These are phyloP conservation scores for Mycena kentingensis DNA, from an alignment of 768 basidiomycete genomes.

Conservation along the genomic window DNA sequence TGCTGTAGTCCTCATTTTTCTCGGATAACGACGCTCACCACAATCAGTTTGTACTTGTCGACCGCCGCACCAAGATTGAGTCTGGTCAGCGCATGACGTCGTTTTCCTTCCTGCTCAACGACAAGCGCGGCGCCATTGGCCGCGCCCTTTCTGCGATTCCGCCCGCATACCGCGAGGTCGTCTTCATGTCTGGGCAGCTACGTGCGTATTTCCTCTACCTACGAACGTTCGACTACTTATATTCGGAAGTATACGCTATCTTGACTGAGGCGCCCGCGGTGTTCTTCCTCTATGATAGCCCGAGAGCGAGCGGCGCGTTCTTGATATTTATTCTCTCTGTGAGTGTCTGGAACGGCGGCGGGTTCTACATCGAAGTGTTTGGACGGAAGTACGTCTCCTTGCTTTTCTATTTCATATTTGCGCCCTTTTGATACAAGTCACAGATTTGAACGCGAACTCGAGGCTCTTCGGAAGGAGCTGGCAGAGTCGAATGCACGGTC, in stretches of 20 bases:
- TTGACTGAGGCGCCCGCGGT: conserved; percentile 87
- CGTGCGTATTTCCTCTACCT: conserved; percentile 37
- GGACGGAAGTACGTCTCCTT: conserved; percentile 79
- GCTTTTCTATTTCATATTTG: background rate
- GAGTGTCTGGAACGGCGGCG: conserved; percentile 94
- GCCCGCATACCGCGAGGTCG: conserved; percentile 60
- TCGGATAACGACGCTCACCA: conserved; percentile 1
- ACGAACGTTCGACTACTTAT: conserved; percentile 7
- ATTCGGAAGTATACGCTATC: conserved; percentile 69
- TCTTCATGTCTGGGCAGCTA: conserved; percentile 87
- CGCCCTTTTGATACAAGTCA: conserved; percentile 12
- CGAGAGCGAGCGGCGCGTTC: conserved; percentile 77
- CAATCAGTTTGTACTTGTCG: conserved; percentile 77
- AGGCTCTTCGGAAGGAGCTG: conserved; percentile 86
- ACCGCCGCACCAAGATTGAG: conserved; percentile 85
- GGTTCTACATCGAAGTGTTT: conserved; percentile 96
- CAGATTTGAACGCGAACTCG: conserved; percentile 92
- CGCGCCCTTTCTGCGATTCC: conserved; percentile 62
- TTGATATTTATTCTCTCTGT: conserved; percentile 80
- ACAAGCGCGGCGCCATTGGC: conserved; percentile 85
- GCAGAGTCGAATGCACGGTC: conserved; percentile 67
- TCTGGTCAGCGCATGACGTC: conserved; percentile 91
- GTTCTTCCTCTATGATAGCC: conserved; percentile 78
- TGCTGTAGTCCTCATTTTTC: conserved; percentile 7
- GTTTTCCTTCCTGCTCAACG: conserved; percentile 84